Base-by-base conservation (phyloP, 2,329 filamentous ascomycete species). In the Ciborinia camelliae region DNA sequence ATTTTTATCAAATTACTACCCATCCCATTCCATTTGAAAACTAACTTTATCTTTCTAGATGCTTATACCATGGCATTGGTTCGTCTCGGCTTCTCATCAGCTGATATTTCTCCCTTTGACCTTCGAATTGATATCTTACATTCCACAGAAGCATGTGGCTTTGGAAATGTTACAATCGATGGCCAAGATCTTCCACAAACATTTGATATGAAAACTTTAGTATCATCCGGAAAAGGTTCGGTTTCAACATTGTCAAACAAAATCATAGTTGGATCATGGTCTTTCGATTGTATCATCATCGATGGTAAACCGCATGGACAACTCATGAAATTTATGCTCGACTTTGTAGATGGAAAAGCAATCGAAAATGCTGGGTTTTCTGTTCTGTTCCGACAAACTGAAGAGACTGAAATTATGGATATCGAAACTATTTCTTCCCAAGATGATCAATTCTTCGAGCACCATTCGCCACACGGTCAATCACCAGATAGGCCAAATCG, bases 121-220 rank as follows among this genome's bases (percentile, higher is more conserved):
- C 68, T 84, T 57, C 76, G 76, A 53, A 71, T 84, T 54, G 77
- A 82, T 67, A 73, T 84, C 45, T 72, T 78, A 39, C 78, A 81
- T 65, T 80, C 81, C 12, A 73, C 75, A 12, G 72, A 77, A n/a
- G 75, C 78, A 32, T 84, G 82, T 69, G 81, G 79, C 3, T 75
- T 75, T 70, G 79, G 77, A 67, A 81, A 80, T 68, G 75, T 83
- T 65, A 79, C 77, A 23, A 71, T 85, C 65, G 80, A 83, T 71
- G 80, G 78, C 65, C 77, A 80, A 65, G 47, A 72, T 6, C 74
- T 84, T 6, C 67, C 74, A 20, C 78, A 79, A 65, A 75, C 77
- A 51, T 52, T 66, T 9, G 67, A 68, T 37, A 65, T 70, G 51
- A 37, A 62, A 30, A 55, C 60, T 35, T 32, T 45, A 28, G 39